Percentiles rank a stretch among this genome's conserved stretches.
Conservation (phyloP, 371 early-diverging fungal genomes). For the Chytridium lagenaria region DNA sequence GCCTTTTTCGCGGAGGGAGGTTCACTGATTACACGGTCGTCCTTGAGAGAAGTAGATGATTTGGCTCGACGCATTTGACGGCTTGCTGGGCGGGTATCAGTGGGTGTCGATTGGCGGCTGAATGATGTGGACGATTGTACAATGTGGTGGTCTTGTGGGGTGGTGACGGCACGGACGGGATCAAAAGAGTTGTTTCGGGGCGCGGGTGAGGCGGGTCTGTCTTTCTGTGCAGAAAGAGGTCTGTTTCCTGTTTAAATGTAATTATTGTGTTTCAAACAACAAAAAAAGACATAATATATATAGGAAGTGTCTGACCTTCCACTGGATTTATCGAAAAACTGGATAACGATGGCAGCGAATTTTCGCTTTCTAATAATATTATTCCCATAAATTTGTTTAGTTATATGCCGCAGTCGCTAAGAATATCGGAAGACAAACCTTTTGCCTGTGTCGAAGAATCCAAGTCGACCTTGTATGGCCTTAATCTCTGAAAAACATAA, state of each 20-base stretch:
- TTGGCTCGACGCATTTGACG: slow-evolving; percentile 12
- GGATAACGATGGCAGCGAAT: no score
- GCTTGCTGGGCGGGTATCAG: slow-evolving; percentile 1
- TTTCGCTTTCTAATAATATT: no score
- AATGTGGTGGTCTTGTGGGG: not conserved
- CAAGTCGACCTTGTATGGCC: slow-evolving; percentile 8
- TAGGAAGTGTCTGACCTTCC: no score
- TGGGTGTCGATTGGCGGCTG: slow-evolving; percentile 4
- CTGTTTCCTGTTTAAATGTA: no score
- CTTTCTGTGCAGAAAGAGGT: no score
- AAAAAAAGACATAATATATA: no score
- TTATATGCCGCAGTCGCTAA: no score
- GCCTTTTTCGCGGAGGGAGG: slow-evolving; percentile 14
- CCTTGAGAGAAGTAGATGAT: not conserved
- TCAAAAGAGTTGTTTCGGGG: slow-evolving; percentile 14
- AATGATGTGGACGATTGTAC: not conserved
- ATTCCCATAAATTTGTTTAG: no score
- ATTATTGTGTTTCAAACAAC: no score
- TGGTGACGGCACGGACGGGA: slow-evolving; percentile 18
- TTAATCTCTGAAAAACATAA: no score
- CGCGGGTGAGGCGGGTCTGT: no score
- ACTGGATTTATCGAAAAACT: no score
- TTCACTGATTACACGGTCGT: not conserved
- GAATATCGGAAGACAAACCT: not conserved
- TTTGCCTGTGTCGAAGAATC: slow-evolving; percentile 13